These are phyloP conservation scores for Fusarium globosum DNA, from an alignment of 2,329 filamentous ascomycete species.

Conservation along the genomic window DNA sequence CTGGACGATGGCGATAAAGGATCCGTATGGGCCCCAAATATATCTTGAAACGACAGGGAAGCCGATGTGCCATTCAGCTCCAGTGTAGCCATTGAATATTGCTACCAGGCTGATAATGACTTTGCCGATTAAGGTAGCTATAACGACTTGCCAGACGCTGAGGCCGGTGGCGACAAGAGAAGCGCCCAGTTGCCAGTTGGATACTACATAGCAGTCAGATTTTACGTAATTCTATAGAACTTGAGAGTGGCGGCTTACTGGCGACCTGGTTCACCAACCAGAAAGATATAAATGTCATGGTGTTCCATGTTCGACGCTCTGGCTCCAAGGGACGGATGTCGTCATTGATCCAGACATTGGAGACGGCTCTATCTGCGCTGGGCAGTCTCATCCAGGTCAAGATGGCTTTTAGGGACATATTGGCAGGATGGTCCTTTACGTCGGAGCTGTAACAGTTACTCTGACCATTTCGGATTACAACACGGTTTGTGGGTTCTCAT, in stretches of 20 bases:
- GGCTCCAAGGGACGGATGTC: neutral
- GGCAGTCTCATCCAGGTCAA: neutral
- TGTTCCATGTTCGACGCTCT: neutral
- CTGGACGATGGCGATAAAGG: neutral
- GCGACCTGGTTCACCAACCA: neutral
- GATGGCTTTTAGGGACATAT: neutral
- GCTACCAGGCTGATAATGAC: neutral
- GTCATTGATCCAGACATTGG: neutral
- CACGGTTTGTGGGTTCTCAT: neutral
- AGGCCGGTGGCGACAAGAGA: neutral
- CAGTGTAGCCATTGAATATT: neutral
- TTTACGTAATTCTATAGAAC: too few species aligned
- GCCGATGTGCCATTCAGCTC: neutral
- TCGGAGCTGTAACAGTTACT: neutral
- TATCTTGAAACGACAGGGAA: neutral
- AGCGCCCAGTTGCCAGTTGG: neutral
- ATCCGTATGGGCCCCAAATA: neutral
- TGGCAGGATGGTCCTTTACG: accelerated
- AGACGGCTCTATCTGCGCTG: neutral
- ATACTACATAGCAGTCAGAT: neutral
- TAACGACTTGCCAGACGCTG: neutral
- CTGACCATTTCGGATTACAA: accelerated
- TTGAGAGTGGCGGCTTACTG: neutral
- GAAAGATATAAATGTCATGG: neutral
- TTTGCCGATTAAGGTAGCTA: neutral